Conservation (phyloP, 2,329 filamentous ascomycete genomes). For the Colletotrichum tropicicola region DNA sequence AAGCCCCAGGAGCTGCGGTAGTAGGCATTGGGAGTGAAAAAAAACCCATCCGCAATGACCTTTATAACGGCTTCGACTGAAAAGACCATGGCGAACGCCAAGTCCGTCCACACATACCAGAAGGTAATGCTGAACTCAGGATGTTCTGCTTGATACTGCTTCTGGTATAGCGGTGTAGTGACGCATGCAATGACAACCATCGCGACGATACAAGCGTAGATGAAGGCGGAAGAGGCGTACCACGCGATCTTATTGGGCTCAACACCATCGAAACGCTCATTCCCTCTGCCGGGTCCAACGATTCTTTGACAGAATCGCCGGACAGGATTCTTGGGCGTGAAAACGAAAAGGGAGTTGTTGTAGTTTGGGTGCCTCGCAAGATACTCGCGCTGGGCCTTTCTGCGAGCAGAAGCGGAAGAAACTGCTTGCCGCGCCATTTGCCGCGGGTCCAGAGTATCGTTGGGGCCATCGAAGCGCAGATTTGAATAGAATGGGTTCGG, state of each 20-base stretch:
- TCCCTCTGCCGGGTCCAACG: slow-evolving; percentile 89
- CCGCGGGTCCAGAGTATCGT: slow-evolving; percentile 83
- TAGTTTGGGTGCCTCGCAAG: slow-evolving; percentile 87
- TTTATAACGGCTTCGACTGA: slow-evolving; percentile 89
- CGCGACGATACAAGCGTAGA: slow-evolving; percentile 92
- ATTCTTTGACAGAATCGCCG: slow-evolving; percentile 86
- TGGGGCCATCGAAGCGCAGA: slow-evolving; percentile 72
- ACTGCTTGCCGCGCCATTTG: slow-evolving; percentile 93
- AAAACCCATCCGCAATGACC: slow-evolving; percentile 91
- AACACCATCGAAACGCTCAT: slow-evolving; percentile 87
- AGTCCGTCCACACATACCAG: slow-evolving; percentile 96
- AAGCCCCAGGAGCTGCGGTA: slow-evolving; percentile 96
- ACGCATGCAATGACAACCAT: slow-evolving; percentile 98
- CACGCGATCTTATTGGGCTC: slow-evolving; percentile 89
- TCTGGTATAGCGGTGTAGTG: slow-evolving; percentile 94
- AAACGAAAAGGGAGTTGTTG: slow-evolving; percentile 91
- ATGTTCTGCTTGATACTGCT: slow-evolving; percentile 77
- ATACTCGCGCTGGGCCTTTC: slow-evolving; percentile 90
- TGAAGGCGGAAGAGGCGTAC: slow-evolving; percentile 93
- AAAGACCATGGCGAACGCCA: slow-evolving; percentile 89
- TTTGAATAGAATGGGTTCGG: slow-evolving; percentile 96
- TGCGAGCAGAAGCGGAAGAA: slow-evolving; percentile 81
- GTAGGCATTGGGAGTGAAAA: slow-evolving; percentile 97
- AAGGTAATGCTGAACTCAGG: slow-evolving; percentile 70
- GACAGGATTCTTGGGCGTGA: slow-evolving; percentile 79